Percentiles rank a stretch among this genome's conserved stretches.
phyloP scores from a whole-genome alignment of 345 rosid species.

The Angophora floribunda region DNA sequence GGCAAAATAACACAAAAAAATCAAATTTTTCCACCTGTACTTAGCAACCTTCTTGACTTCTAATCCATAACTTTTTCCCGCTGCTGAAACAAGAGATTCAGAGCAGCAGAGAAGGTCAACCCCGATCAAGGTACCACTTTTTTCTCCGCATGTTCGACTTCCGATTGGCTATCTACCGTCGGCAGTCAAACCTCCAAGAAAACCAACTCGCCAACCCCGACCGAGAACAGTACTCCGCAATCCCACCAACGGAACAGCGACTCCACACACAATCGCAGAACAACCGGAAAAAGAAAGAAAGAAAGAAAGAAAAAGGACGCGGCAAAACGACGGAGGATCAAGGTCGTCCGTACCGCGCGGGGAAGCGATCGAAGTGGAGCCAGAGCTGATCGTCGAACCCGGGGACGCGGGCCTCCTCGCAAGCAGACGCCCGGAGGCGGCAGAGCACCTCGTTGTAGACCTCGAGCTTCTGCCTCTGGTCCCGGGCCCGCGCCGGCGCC shows the following conservation, averaged over 20 bases:
- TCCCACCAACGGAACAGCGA: background rate
- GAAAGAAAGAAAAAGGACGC: background rate
- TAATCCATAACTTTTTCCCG: background rate
- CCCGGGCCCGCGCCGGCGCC: constrained; percentile 48
- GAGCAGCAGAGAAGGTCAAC: background rate
- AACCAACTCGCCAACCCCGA: background rate
- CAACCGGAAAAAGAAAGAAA: background rate
- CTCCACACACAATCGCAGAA: background rate
- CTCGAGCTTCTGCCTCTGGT: constrained; percentile 72
- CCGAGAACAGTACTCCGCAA: background rate
- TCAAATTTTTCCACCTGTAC: background rate
- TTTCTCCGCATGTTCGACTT: background rate
- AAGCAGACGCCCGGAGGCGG: constrained; percentile 56
- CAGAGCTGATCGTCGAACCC: constrained; percentile 92
- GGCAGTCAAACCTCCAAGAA: background rate
- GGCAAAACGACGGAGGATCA: background rate
- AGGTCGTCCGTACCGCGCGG: constrained; percentile 55
- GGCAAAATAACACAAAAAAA: background rate
- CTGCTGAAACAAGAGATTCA: background rate
- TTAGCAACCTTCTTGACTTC: background rate
- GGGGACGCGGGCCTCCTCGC: constrained; percentile 57
- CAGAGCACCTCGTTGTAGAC: constrained; percentile 68
- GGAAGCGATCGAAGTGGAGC: constrained; percentile 95
- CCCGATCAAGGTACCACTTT: background rate
- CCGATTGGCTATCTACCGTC: background rate